Evolutionary conservation across 805 yeast genomes (phyloP).

Genomic region (Lipomyces yamanashiensis): DNA sequence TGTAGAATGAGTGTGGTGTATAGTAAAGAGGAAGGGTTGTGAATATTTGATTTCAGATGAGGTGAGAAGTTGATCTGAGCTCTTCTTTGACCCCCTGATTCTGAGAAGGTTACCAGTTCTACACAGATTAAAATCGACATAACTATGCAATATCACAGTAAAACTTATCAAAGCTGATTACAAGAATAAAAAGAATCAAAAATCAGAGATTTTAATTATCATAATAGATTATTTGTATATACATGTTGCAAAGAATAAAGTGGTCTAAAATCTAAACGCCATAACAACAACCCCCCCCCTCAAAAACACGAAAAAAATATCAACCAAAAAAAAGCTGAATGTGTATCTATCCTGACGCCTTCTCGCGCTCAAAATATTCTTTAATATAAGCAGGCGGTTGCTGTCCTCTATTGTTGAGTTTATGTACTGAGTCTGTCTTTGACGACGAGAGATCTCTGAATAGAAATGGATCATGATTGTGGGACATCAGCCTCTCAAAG

Average conservation of each 20-base stretch:
- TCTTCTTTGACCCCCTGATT: too few species aligned
- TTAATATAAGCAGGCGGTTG: slow-evolving; percentile 9
- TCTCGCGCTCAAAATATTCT: not conserved
- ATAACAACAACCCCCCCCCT: not conserved
- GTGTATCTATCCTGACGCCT: not conserved
- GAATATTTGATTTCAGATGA: too few species aligned
- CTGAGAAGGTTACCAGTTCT: too few species aligned
- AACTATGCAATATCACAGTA: too few species aligned
- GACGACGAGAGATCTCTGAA: not conserved
- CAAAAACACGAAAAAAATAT: not conserved
- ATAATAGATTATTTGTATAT: too few species aligned
- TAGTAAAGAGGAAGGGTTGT: too few species aligned
- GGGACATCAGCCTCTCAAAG: slow-evolving; percentile 20
- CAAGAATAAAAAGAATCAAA: too few species aligned
- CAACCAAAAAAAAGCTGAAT: not conserved
- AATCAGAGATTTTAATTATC: too few species aligned
- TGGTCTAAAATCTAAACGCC: not conserved
- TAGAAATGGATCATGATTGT: slow-evolving; percentile 1
- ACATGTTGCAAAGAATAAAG: too few species aligned
- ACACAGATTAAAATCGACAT: too few species aligned
- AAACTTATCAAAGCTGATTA: too few species aligned
- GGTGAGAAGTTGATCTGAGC: too few species aligned
- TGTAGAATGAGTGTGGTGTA: not conserved
- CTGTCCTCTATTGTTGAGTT: not conserved
- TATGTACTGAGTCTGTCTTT: not conserved